These are phyloP conservation scores for Farysia itapuensis DNA, from an alignment of 1,284 basidiomycete species.

Conservation along the genomic window DNA sequence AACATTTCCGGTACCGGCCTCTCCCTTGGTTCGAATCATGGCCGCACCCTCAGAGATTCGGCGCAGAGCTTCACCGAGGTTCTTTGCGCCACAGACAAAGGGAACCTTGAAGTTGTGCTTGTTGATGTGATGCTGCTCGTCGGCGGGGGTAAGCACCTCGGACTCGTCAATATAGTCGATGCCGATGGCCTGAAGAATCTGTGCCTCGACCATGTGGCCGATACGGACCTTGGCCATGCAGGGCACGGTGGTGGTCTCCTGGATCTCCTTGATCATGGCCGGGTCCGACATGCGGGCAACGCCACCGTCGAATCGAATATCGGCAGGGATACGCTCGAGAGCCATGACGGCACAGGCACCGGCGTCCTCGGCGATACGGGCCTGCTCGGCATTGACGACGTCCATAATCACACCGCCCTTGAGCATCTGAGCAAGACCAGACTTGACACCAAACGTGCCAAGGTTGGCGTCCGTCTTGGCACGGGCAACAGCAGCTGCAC, in stretches of 20 bases:
- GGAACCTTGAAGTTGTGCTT: conserved; percentile 71
- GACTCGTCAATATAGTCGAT: conserved; percentile 95
- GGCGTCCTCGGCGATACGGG: conserved; percentile 94
- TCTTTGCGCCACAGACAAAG: conserved; percentile 68
- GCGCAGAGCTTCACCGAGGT: conserved; percentile 81
- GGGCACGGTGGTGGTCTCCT: conserved; percentile 62
- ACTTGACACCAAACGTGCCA: conserved; percentile 90
- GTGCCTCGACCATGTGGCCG: conserved; percentile 75
- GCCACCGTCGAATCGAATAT: conserved; percentile 67
- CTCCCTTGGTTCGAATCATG: conserved; percentile 62
- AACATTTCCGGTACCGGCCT: conserved; percentile 94
- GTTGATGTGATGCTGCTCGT: conserved; percentile 62
- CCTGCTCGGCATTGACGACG: conserved; percentile 76
- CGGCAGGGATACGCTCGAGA: conserved; percentile 86
- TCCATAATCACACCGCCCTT: conserved; percentile 62
- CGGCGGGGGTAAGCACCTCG: conserved; percentile 94
- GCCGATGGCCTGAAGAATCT: conserved; percentile 91
- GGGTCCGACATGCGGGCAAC: conserved; percentile 69
- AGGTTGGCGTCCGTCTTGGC: conserved; percentile 67
- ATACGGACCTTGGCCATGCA: conserved; percentile 89
- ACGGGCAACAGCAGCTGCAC: conserved; percentile 64
- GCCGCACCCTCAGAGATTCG: conserved; percentile 88
- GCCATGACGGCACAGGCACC: conserved; percentile 96
- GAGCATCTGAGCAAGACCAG: conserved; percentile 63
- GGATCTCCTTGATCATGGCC: conserved; percentile 94